Evolutionary conservation across 306 rosid genomes (phyloP).

Genomic region (Inga laurina): DNA sequence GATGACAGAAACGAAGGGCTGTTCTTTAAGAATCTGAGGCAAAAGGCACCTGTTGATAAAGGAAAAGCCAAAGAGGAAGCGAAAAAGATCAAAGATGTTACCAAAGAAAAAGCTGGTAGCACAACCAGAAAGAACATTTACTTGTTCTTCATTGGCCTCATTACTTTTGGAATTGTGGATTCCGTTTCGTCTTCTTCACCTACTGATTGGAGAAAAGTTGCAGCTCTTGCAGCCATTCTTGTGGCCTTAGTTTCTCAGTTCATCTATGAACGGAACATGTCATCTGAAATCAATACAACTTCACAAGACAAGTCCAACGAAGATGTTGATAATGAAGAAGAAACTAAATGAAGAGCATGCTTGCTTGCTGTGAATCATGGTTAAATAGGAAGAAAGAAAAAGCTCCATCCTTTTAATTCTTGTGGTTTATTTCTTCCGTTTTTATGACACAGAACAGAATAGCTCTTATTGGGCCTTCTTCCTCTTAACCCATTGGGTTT

Average conservation of each 20-base stretch:
- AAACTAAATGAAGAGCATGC: constrained; percentile 52
- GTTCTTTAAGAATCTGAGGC: constrained; percentile 77
- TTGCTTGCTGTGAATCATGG: background rate
- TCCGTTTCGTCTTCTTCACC: constrained; percentile 55
- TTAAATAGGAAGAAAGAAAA: constrained; percentile 6
- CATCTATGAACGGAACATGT: constrained; percentile 72
- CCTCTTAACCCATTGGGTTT: background rate
- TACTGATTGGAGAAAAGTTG: constrained; percentile 76
- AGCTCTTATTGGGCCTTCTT: background rate
- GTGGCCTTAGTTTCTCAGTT: constrained; percentile 70
- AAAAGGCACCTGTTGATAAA: constrained; percentile 56
- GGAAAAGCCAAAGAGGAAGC: constrained; percentile 61
- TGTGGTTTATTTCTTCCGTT: background rate
- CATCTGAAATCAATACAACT: constrained; percentile 49
- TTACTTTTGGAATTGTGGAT: constrained; percentile 55
- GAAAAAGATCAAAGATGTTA: constrained; percentile 56
- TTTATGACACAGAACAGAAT: background rate
- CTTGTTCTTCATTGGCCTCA: constrained; percentile 66
- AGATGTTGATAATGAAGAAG: constrained; percentile 40
- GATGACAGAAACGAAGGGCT: constrained; percentile 84
- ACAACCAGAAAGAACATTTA: constrained; percentile 65
- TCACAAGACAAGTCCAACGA: too few relatives aligned
- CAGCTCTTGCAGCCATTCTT: constrained; percentile 69
- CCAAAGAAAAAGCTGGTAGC: constrained; percentile 68
- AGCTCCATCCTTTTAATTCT: background rate